Base-by-base conservation (phyloP, 805 yeast species). In the Sugiyamaella lignohabitans region DNA sequence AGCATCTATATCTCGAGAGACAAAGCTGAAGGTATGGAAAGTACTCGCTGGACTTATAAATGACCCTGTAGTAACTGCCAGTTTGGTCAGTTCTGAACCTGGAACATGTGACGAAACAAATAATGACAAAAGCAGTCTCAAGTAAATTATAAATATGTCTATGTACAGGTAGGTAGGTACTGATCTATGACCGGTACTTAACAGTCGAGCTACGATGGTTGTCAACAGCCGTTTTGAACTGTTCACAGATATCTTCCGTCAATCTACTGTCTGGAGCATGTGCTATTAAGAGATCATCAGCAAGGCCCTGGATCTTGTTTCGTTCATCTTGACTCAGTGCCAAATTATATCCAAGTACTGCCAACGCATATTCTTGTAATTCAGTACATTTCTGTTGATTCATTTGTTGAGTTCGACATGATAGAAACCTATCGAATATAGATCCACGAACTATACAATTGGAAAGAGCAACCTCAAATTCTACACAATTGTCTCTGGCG, bases 11-110 rank as follows among this genome's bases (percentile, higher is more conserved):
- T 64, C 69, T 23, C 66, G 65, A 47, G 65, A 62, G 0, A 71
- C 68, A 35, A 79, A 79, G 56, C 56, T 76, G 43, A 55, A 47
- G 3, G 52, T 73, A 16, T 82, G 87, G 87, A 55, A 57, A 11
- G 60, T 61, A 10, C 54, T 82, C 45, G 62, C 61, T 2, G 23
- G 16, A 8, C 47, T 40, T 19, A 29, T 59, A 42, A 39, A 46
- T 3, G 38, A 10, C 19, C n/a, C n/a, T n/a, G n/a, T n/a, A n/a
- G n/a, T n/a, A n/a, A n/a, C n/a, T n/a, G n/a, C n/a, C n/a, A n/a
- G n/a, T n/a, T n/a, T 35, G 19, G 38, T 35, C 18, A 35, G 38
- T 10, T 4, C 19, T 11, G 19, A 21, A n/a, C 21, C 19, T 10
- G n/a, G 17, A 35, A 35, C n/a, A 10, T 8, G 17, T 35, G 17